A percentile compares a stretch with the other conserved stretches of the same genome.
Conservation (phyloP, 805 yeast species). For the Wickerhamiella sergipiensis region DNA sequence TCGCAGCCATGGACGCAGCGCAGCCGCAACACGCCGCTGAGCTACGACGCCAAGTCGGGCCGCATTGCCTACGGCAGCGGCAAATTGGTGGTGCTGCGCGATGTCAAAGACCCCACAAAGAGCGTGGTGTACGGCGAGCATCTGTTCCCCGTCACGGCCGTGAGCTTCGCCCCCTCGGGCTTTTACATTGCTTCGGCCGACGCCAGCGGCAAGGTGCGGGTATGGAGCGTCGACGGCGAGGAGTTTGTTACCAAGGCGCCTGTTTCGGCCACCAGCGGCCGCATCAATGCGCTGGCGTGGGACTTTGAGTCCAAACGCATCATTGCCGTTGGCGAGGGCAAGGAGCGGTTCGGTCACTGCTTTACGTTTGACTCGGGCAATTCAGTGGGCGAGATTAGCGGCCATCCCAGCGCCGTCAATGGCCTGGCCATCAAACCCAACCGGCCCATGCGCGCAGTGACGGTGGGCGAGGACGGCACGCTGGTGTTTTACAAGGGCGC, state of each 20-base stretch:
- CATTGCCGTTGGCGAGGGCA: conserved; percentile 91
- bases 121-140: conserved; percentile 61
- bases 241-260: conserved; percentile 59
- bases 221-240: conserved; percentile 55
- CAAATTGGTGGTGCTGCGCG: conserved; percentile 60
- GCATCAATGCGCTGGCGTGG: conserved; percentile 78
- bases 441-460: conserved; percentile 87
- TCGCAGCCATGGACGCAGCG: conserved; percentile 72
- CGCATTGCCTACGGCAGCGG: conserved; percentile 74
- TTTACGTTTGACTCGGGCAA: conserved; percentile 92
- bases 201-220: conserved; percentile 71
- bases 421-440: conserved; percentile 73
- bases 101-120: conserved; percentile 38
- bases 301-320: conserved; percentile 76
- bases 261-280: conserved; percentile 64
- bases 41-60: conserved; percentile 57
- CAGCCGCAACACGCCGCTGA: conserved; percentile 55
- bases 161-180: conserved; percentile 80
- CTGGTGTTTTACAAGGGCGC: conserved; percentile 82
- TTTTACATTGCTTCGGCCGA: conserved; percentile 87
- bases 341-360: conserved; percentile 82
- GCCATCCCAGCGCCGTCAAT: conserved; percentile 73
- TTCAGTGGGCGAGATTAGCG: conserved; percentile 91
- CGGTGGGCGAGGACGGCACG: conserved; percentile 81
- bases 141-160: conserved; percentile 60